Percentiles rank a stretch among this genome's conserved stretches.
phyloP scores from a whole-genome alignment of 2,329 filamentous ascomycete species.

The Scedosporium aurantiacum region DNA sequence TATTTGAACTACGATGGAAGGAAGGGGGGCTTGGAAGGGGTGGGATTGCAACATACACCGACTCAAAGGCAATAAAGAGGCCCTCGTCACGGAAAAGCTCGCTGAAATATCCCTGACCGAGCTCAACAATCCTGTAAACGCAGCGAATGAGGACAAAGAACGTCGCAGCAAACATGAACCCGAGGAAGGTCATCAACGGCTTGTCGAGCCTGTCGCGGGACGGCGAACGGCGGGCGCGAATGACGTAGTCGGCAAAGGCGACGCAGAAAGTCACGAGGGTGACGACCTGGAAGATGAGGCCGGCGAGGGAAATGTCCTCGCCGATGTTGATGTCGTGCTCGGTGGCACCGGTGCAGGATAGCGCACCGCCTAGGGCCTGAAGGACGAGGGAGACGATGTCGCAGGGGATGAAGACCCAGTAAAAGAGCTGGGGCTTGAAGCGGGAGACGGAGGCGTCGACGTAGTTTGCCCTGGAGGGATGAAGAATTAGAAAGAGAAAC shows the following conservation, averaged over 20 bases:
- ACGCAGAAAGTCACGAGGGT: constrained; percentile 33
- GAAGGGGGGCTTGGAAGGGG: background rate
- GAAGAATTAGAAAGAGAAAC: constrained; percentile 16
- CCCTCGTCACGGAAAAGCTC: constrained; percentile 30
- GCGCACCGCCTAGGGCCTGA: constrained; percentile 38
- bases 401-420: constrained; percentile 32
- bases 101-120: constrained; percentile 43
- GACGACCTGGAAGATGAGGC: constrained; percentile 39
- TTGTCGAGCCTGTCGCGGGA: constrained; percentile 18
- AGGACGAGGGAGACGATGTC: constrained; percentile 40
- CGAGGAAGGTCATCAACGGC: constrained; percentile 36
- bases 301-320: constrained; percentile 38
- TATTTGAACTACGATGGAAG: too few relatives aligned
- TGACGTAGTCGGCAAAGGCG: constrained; percentile 30
- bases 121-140: constrained; percentile 47
- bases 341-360: constrained; percentile 27
- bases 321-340: constrained; percentile 20
- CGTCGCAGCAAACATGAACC: constrained; percentile 37
- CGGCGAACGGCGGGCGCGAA: constrained; percentile 17
- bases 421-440: constrained; percentile 19
- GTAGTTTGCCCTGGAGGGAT: constrained; percentile 14
- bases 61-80: constrained; percentile 31
- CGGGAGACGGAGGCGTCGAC: constrained; percentile 17
- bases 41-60: constrained; percentile 10
- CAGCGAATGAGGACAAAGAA: constrained; percentile 45